Evolutionary conservation across 148 eudicot species (phyloP), one percentile per base, ranked within the genome.

Genomic region (Cornus suecica): DNA sequence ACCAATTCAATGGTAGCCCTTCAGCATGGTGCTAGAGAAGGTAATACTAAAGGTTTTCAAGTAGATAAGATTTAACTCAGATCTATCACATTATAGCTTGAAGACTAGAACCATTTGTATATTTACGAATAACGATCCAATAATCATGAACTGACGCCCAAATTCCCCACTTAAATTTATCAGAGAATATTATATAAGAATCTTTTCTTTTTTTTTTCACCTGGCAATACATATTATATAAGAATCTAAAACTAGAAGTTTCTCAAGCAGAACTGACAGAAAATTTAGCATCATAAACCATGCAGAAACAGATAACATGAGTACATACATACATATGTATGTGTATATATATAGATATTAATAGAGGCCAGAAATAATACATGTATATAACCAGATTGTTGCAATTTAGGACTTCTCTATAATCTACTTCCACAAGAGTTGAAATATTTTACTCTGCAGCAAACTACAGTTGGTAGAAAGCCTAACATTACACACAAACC

Each of bases 401-500:
- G 15, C 15, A 51, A 30, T 10, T 70, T 18, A 5, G 51, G 18
- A 51, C 51, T n/a, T 26, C 15, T 15, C 23, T n/a, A 18, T 16
- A 26, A 16, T 18, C 16, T 28, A 23, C 22, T 16, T 25, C 14
- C 37, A n/a, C 24, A 26, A 26, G 20, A 42, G 28, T 31, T 67
- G 10, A 67, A 20, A 15, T 24, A 69, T 25, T 24, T 41, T 23
- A 20, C 6, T 4, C 1, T 23, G 72, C 72, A 69, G 48, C 70
- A 32, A 67, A 67, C 62, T 1, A 58, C 4, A 20, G 7, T 58
- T 58, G 23, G 62, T 58, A 22, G 3, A 5, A 4, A 24, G 7
- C 24, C 23, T 22, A 58, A 58, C 24, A 58, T 14, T 79, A 31
- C 7, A 42, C 10, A 79, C 70, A 32, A 60, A 88, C 95, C 92